Evolutionary conservation across 2,329 filamentous ascomycete genomes (phyloP).

Genomic region (Monascus ruber): DNA sequence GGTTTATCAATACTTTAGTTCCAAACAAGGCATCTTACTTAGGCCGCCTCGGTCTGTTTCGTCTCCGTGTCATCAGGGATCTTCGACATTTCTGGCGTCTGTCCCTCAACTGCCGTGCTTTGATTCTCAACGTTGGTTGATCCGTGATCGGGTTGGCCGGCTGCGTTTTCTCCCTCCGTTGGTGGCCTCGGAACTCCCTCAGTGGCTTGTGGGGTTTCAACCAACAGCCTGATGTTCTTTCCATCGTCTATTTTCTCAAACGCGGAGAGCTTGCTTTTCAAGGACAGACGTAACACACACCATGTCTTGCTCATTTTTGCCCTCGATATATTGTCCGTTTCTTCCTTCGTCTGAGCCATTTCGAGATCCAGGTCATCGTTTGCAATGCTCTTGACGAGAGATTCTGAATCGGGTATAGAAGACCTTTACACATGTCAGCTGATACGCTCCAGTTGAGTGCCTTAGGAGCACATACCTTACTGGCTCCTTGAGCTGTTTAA

Average conservation of each 20-base stretch:
- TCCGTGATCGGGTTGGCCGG: slow-evolving; percentile 7
- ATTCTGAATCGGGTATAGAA: slow-evolving; percentile 56
- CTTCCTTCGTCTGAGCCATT: slow-evolving; percentile 57
- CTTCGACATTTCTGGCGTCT: background rate
- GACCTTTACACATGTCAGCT: slow-evolving; percentile 34
- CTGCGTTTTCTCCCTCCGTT: slow-evolving; percentile 9
- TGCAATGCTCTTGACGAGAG: slow-evolving; percentile 62
- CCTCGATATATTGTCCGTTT: slow-evolving; percentile 49
- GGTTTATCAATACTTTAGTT: too few species aligned
- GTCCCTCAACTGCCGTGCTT: background rate
- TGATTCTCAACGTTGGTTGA: background rate
- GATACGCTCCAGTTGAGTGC: too few species aligned
- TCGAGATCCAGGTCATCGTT: slow-evolving; percentile 77
- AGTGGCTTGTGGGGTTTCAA: slow-evolving; percentile 20
- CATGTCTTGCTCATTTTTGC: slow-evolving; percentile 81
- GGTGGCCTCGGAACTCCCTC: slow-evolving; percentile 12
- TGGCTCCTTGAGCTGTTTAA: slow-evolving; percentile 58
- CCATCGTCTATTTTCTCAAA: slow-evolving; percentile 85
- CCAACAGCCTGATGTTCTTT: slow-evolving; percentile 51
- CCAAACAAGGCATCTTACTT: too few species aligned
- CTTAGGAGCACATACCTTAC: slow-evolving; percentile 33
- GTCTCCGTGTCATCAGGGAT: too few species aligned
- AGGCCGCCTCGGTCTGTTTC: too few species aligned
- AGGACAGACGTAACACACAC: slow-evolving; percentile 74
- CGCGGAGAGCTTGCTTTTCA: slow-evolving; percentile 57